phyloP scores from a whole-genome alignment of 495 filamentous ascomycete species.

The Aspergillus egyptiacus region DNA sequence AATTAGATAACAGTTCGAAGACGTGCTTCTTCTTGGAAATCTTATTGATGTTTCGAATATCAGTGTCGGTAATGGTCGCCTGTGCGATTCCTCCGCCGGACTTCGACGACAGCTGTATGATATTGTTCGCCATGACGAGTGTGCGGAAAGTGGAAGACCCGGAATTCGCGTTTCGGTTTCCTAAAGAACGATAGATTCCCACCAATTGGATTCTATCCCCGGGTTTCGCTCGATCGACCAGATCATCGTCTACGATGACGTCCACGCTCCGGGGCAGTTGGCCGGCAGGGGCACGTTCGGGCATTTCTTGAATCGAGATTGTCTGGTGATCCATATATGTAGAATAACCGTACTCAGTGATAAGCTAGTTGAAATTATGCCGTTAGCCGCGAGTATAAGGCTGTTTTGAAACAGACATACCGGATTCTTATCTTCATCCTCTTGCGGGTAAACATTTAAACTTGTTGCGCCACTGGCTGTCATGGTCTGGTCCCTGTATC shows the following conservation, averaged over 20 bases:
- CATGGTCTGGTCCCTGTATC: slow-evolving; percentile 96
- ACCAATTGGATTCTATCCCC: slow-evolving; percentile 95
- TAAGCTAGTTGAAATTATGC: slow-evolving; percentile 42
- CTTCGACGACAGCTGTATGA: slow-evolving; percentile 92
- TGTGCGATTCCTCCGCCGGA: slow-evolving; percentile 91
- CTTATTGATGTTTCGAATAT: slow-evolving; percentile 98
- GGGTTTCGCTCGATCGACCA: slow-evolving; percentile 92
- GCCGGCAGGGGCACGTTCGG: slow-evolving; percentile 89
- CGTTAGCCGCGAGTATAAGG: slow-evolving; percentile 11
- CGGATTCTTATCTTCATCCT: slow-evolving; percentile 77
- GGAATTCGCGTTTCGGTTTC: slow-evolving; percentile 83
- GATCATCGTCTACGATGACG: slow-evolving; percentile 92
- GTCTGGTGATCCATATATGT: slow-evolving; percentile 97
- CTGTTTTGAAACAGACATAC: slow-evolving; percentile 31
- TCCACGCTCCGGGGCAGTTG: slow-evolving; percentile 97
- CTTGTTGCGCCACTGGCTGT: slow-evolving; percentile 79
- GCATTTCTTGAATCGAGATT: slow-evolving; percentile 99
- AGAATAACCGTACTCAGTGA: slow-evolving; percentile 93
- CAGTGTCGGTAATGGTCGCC: slow-evolving; percentile 89
- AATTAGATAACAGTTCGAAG: slow-evolving; percentile 91
- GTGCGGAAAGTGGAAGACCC: slow-evolving; percentile 91
- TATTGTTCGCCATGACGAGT: slow-evolving; percentile 86
- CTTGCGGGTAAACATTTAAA: slow-evolving; percentile 86
- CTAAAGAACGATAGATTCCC: slow-evolving; percentile 86
- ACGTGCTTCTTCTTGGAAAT: slow-evolving; percentile 91